Base-by-base conservation (phyloP, 352 stramenopile genomes). In the Globisporangium lucens region DNA sequence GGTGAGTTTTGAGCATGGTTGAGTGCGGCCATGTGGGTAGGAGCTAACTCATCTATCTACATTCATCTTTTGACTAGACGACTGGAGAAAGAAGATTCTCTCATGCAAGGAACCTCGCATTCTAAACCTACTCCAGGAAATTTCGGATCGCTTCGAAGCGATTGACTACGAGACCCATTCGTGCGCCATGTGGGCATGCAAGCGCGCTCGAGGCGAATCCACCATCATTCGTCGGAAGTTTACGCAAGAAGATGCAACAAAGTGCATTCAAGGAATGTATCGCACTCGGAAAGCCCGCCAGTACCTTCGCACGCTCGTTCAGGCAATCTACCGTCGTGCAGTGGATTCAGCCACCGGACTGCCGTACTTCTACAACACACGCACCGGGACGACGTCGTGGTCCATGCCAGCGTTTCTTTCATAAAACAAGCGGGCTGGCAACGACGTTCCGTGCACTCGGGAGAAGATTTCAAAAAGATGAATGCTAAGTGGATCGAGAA, bases 301-400 rank as follows among this genome's bases (percentile, higher is more conserved):
- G 38, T 53, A 70, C 46, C 59, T 78, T 12, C 78, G 73, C n/a
- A 63, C 61, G 1, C 59, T 90, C 4, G 83, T 81, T 5, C 61
- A 53, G 6, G 58, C 62, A 0, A 63, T 89, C 15, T 93, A 90
- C 49, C 66, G 66, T 35, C 71, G 73, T 35, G 56, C 74, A 22
- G 68, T 87, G 1, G 85, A 93, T 43, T 79, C 82, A 12, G 56
- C 65, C 7, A 84, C 75, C 4, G 79, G 82, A 8, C 66, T 72
- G 30, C 30, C 36, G 7, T 93, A 90, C 52, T 76, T 81, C 30
- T 89, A 80, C 71, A 91, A 91, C 63, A 78, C 71, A 2, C 72
- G 74, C 13, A 91, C 85, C 4, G 81, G 81, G 35, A 69, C 72
- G 22, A 78, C 83, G 0, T 79, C 77, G 43, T 94, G 82, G 83